phyloP scores from a whole-genome alignment of 2,329 filamentous ascomycete genomes.

The Alternaria ethzedia region DNA sequence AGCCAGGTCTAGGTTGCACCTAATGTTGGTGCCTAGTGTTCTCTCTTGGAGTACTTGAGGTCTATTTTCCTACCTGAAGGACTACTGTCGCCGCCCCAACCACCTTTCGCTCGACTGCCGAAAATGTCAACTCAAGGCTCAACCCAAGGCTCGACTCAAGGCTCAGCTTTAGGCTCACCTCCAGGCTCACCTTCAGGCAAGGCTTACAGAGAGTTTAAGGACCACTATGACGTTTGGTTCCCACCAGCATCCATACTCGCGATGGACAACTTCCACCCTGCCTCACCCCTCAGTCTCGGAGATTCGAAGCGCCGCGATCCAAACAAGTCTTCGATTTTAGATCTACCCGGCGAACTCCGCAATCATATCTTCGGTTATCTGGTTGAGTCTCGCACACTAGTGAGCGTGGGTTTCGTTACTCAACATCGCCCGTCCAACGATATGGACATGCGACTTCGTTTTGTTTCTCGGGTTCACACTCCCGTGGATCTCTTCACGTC shows the following conservation, averaged over 20 bases:
- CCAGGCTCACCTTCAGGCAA: background rate
- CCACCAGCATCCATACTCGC: background rate
- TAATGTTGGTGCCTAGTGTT: background rate
- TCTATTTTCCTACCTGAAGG: rapidly evolving
- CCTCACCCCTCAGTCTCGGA: background rate
- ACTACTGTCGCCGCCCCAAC: background rate
- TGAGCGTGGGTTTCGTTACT: background rate
- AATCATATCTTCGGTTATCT: background rate
- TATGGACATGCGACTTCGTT: background rate
- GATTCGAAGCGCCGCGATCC: background rate
- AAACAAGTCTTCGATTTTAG: background rate
- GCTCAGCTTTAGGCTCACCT: background rate
- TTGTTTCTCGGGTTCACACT: background rate
- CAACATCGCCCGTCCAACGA: background rate
- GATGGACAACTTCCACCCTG: background rate
- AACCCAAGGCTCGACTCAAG: background rate
- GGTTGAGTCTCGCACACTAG: background rate
- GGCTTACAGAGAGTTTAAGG: background rate
- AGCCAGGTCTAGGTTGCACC: rapidly evolving
- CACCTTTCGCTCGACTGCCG: background rate
- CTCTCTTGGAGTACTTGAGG: background rate
- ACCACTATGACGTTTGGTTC: background rate
- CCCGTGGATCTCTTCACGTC: background rate
- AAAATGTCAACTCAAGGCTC: background rate
- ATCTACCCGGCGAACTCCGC: background rate